Conservation (phyloP, 2,329 filamentous ascomycete species). For the Aphanocladium album region DNA sequence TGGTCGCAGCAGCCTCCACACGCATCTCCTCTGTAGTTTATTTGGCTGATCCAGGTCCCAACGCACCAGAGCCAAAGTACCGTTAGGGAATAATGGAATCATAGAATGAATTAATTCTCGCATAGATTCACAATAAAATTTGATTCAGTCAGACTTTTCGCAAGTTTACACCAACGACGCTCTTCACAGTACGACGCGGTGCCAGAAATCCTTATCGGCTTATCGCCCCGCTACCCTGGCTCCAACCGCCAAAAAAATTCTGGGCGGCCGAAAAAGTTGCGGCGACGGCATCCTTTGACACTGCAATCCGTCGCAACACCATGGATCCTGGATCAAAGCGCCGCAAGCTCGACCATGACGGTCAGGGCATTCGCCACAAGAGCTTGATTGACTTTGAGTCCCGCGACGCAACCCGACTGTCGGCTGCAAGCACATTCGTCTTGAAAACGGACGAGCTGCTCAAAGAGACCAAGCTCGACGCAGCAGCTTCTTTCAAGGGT, state of each 20-base stretch:
- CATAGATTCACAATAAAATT: too few species aligned
- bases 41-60: too few species aligned
- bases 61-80: too few species aligned
- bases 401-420: constrained; percentile 34
- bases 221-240: constrained; percentile 23
- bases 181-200: background rate
- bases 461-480: constrained; percentile 49
- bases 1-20: too few species aligned
- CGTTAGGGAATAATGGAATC: too few species aligned
- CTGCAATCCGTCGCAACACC: constrained; percentile 13
- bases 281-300: background rate
- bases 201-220: constrained; percentile 21
- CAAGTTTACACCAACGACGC: background rate
- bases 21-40: too few species aligned
- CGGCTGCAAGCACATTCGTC: constrained; percentile 50
- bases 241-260: constrained; percentile 8
- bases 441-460: constrained; percentile 57
- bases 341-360: constrained; percentile 42
- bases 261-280: constrained; percentile 2
- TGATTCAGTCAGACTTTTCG: too few species aligned
- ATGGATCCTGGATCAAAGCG: constrained; percentile 47
- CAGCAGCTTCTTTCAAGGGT: constrained; percentile 41
- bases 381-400: constrained; percentile 38
- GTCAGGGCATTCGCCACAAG: constrained; percentile 28
- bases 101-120: too few species aligned